These are phyloP conservation scores for Ogataea nonfermentans DNA, from an alignment of 805 yeast species.

Conservation along the genomic window DNA sequence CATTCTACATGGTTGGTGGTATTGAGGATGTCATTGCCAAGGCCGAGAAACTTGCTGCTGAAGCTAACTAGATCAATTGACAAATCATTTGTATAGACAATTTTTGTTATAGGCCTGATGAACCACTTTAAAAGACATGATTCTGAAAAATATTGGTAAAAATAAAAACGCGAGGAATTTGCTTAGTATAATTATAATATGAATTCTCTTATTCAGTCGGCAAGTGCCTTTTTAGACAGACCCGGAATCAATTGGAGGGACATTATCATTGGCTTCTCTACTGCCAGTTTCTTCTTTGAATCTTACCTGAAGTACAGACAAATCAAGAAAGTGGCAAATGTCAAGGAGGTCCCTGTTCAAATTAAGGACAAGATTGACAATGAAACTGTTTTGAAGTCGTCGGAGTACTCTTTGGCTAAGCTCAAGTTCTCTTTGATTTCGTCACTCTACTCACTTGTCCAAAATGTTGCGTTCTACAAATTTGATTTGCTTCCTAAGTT, in stretches of 20 bases:
- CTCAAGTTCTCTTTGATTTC: conserved; percentile 62
- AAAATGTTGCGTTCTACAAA: conserved; percentile 57
- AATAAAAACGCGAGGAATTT: neutral
- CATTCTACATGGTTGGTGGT: conserved; percentile 99
- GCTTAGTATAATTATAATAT: conserved; percentile 8
- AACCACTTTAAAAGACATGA: conserved; percentile 16
- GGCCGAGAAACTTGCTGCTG: conserved; percentile 98
- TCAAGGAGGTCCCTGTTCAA: conserved; percentile 61
- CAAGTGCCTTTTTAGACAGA: conserved; percentile 56
- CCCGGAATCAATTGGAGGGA: conserved; percentile 79
- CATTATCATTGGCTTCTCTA: conserved; percentile 68
- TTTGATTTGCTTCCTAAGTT: conserved; percentile 63
- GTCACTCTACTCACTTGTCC: conserved; percentile 48
- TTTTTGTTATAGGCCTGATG: conserved; percentile 17
- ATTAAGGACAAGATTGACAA: conserved; percentile 65
- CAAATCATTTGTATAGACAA: conserved; percentile 20
- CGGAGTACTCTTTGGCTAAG: conserved; percentile 77
- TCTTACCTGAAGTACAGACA: conserved; percentile 75
- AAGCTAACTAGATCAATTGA: conserved; percentile 54
- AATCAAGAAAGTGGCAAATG: conserved; percentile 55
- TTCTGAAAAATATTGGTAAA: conserved; percentile 8
- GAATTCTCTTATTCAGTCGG: conserved; percentile 32
- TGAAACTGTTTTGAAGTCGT: conserved; percentile 74
- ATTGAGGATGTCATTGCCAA: conserved; percentile 97
- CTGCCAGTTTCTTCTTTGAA: conserved; percentile 74